Percentiles rank a stretch among this genome's conserved stretches.
These are phyloP conservation scores for Rasamsonia emersonii DNA, from an alignment of 2,329 filamentous ascomycete genomes.

Conservation along the genomic window DNA sequence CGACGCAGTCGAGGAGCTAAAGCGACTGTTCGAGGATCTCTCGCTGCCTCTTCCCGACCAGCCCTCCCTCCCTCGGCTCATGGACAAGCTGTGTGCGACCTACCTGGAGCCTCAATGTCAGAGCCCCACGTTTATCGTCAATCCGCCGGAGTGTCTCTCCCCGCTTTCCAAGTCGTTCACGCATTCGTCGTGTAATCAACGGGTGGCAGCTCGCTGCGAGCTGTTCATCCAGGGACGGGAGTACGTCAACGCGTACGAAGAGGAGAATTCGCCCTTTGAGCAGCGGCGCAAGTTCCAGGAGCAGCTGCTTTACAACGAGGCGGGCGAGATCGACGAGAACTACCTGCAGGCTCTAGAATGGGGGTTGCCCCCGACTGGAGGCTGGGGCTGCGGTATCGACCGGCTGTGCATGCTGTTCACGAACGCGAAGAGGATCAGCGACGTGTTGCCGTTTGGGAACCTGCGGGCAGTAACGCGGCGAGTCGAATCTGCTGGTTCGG, in stretches of 20 bases:
- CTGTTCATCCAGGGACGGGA: slow-evolving; percentile 74
- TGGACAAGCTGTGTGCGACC: slow-evolving; percentile 68
- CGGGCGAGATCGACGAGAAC: slow-evolving; percentile 58
- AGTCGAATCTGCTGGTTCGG: background rate
- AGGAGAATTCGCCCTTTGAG: slow-evolving; percentile 86
- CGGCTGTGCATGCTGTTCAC: slow-evolving; percentile 85
- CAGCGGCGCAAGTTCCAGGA: slow-evolving; percentile 75
- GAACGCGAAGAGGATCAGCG: slow-evolving; percentile 67
- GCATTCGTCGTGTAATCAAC: slow-evolving; percentile 59
- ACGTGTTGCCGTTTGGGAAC: slow-evolving; percentile 83
- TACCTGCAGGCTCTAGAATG: slow-evolving; percentile 80
- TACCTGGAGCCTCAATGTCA: slow-evolving; percentile 72
- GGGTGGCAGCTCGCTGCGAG: slow-evolving; percentile 73
- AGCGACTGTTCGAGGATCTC: slow-evolving; percentile 45
- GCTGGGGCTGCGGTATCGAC: slow-evolving; percentile 93
- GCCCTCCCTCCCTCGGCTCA: slow-evolving; percentile 57
- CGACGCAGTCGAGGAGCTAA: slow-evolving; percentile 52
- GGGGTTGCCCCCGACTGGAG: slow-evolving; percentile 88
- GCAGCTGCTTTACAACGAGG: slow-evolving; percentile 42
- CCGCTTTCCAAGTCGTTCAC: slow-evolving; percentile 81
- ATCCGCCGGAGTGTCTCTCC: slow-evolving; percentile 85
- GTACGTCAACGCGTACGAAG: slow-evolving; percentile 94
- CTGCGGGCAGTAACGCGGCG: slow-evolving; percentile 47
- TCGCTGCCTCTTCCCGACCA: slow-evolving; percentile 42
- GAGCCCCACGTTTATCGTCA: slow-evolving; percentile 71